Percentiles rank a stretch among this genome's conserved stretches.
These are phyloP conservation scores for Arthroderma sp. DNA, from an alignment of 2,329 filamentous ascomycete genomes.

Conservation along the genomic window DNA sequence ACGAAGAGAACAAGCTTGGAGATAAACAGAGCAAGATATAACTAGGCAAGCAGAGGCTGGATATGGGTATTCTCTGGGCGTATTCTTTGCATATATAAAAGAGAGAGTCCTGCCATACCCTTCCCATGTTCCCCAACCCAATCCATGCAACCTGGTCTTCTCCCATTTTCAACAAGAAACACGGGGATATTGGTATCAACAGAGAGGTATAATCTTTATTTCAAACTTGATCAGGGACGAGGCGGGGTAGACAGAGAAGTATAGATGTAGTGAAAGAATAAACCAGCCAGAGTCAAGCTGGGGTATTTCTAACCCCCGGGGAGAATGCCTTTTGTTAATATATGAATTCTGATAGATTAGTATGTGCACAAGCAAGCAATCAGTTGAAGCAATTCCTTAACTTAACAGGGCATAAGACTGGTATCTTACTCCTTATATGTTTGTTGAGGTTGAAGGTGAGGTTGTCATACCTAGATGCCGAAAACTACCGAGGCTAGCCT, in stretches of 20 bases:
- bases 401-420: too few relatives aligned
- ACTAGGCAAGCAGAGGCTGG: background rate
- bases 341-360: too few relatives aligned
- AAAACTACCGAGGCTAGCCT: too few relatives aligned
- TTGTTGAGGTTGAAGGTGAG: too few relatives aligned
- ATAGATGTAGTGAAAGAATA: background rate
- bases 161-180: background rate
- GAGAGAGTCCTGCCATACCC: conserved; percentile 12
- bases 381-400: too few relatives aligned
- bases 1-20: background rate
- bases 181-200: background rate
- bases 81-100: background rate
- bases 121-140: conserved; percentile 20
- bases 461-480: too few relatives aligned
- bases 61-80: background rate
- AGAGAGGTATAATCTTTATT: background rate
- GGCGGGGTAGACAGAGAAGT: background rate
- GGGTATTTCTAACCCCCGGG: too few relatives aligned
- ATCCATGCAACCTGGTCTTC: conserved; percentile 16
- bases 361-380: too few relatives aligned
- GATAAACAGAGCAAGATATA: background rate
- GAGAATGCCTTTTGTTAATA: too few relatives aligned
- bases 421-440: too few relatives aligned
- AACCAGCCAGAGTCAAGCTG: too few relatives aligned
- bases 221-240: background rate